These are phyloP conservation scores for Xylaria palmicola DNA, from an alignment of 495 filamentous ascomycete species.

Conservation along the genomic window DNA sequence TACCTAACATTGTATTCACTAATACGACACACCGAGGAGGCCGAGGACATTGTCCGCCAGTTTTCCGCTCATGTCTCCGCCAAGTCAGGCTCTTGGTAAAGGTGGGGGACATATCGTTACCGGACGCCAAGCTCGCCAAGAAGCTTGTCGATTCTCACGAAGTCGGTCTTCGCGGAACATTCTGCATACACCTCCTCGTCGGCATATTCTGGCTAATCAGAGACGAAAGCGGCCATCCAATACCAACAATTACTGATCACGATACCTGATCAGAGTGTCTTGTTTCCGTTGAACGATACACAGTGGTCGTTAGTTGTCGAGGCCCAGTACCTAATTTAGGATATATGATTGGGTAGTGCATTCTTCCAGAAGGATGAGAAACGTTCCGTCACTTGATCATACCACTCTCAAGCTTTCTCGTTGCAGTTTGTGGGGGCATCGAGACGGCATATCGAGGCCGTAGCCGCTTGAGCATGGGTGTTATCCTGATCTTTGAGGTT, in stretches of 20 bases:
- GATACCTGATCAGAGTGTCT: not conserved
- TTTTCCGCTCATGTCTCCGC: not conserved
- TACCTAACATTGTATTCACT: not conserved
- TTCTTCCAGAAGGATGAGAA: slow-evolving; percentile 1
- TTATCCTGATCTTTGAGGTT: not conserved
- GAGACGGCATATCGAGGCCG: not conserved
- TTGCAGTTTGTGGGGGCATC: not conserved
- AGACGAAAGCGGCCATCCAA: not conserved
- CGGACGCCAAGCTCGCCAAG: slow-evolving; percentile 9
- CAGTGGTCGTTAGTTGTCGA: not conserved
- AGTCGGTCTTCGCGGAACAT: not conserved
- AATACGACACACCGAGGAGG: not conserved
- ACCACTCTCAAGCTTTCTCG: not conserved
- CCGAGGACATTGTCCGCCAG: not conserved
- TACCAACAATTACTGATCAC: not conserved
- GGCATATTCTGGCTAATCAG: not conserved
- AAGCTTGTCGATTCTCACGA: not conserved
- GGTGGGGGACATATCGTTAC: not conserved
- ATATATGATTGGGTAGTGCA: not conserved
- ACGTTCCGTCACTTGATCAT: not conserved
- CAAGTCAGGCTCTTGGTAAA: not conserved
- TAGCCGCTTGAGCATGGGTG: not conserved
- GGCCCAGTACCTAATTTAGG: not conserved
- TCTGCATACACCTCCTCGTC: not conserved
- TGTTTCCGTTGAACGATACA: not conserved